Evolutionary conservation across 805 yeast genomes (phyloP).

Genomic region (Starmerella lactis-condensi): DNA sequence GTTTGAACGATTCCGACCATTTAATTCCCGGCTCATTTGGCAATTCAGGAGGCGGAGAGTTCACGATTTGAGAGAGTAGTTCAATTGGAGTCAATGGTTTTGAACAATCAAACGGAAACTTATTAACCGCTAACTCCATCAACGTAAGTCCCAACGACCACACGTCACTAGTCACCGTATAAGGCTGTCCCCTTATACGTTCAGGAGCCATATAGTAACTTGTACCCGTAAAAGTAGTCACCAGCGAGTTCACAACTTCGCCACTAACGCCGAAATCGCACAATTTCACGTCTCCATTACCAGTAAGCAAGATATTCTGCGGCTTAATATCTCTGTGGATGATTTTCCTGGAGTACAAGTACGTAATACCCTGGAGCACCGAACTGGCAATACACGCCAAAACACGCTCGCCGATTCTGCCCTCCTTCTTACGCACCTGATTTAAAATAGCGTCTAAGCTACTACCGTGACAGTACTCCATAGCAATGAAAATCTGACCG

Average conservation of each 20-base stretch:
- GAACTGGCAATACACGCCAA: constrained; percentile 79
- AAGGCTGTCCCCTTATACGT: constrained; percentile 86
- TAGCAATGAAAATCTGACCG: constrained; percentile 76
- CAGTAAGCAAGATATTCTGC: constrained; percentile 66
- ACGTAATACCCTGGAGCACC: constrained; percentile 67
- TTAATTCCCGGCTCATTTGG: constrained; percentile 60
- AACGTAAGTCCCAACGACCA: constrained; percentile 92
- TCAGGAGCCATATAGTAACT: constrained; percentile 99
- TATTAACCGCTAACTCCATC: constrained; percentile 82
- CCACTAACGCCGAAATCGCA: constrained; percentile 98
- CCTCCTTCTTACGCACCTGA: constrained; percentile 51
- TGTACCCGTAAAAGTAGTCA: constrained; percentile 93
- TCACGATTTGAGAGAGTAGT: constrained; percentile 58
- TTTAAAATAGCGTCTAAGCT: constrained; percentile 84
- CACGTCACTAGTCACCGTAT: constrained; percentile 85
- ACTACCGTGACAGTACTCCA: constrained; percentile 94
- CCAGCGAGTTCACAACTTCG: constrained; percentile 83
- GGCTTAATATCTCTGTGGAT: constrained; percentile 96
- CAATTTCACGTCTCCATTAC: constrained; percentile 64
- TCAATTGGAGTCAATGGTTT: constrained; percentile 60
- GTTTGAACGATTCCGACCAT: constrained; percentile 73
- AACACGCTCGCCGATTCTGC: constrained; percentile 81
- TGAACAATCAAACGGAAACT: constrained; percentile 54
- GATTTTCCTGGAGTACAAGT: constrained; percentile 69
- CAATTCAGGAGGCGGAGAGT: constrained; percentile 56